phyloP scores from a whole-genome alignment of 257 asterid genomes.

The Penstemon newberryi region DNA sequence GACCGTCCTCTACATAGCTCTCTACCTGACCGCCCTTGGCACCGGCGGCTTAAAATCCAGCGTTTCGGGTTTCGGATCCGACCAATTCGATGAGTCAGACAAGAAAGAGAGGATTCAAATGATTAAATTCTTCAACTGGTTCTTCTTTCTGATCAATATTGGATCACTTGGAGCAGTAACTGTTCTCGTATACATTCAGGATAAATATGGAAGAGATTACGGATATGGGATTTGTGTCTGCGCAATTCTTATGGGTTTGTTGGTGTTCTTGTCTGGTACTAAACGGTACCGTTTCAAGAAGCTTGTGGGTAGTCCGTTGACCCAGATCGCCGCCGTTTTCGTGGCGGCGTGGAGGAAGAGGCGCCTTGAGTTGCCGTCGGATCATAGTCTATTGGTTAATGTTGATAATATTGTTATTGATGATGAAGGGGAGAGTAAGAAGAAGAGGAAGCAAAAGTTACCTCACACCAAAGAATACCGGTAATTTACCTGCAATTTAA shows the following conservation, averaged over 20 bases:
- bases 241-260: slow-evolving; percentile 18
- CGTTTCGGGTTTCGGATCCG: slow-evolving; percentile 40
- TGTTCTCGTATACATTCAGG: slow-evolving; percentile 37
- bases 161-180: slow-evolving; percentile 40
- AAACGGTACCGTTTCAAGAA: slow-evolving; percentile 28
- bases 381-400: slow-evolving; percentile 45
- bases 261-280: slow-evolving; percentile 20
- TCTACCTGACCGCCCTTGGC: slow-evolving; percentile 29
- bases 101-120: slow-evolving; percentile 32
- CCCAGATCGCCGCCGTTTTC: slow-evolving; percentile 26
- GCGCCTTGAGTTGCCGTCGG: slow-evolving; percentile 52
- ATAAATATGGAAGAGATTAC: slow-evolving; percentile 33
- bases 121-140: slow-evolving; percentile 37
- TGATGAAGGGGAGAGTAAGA: not conserved
- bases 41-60: slow-evolving; percentile 38
- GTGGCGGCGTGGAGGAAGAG: slow-evolving; percentile 29
- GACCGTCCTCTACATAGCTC: slow-evolving; percentile 26
- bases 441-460: slow-evolving; percentile 46
- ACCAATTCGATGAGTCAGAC: slow-evolving; percentile 33
- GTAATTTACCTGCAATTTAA: slow-evolving; percentile 26
- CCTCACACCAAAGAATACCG: slow-evolving; percentile 80
- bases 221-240: slow-evolving; percentile 35
- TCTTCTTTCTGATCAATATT: slow-evolving; percentile 38
- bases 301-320: slow-evolving; percentile 31
- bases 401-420: slow-evolving; percentile 42